Evolutionary conservation across 768 basidiomycete species (phyloP), one percentile per base, ranked within the genome.

Genomic region (Podaxis sp.): DNA sequence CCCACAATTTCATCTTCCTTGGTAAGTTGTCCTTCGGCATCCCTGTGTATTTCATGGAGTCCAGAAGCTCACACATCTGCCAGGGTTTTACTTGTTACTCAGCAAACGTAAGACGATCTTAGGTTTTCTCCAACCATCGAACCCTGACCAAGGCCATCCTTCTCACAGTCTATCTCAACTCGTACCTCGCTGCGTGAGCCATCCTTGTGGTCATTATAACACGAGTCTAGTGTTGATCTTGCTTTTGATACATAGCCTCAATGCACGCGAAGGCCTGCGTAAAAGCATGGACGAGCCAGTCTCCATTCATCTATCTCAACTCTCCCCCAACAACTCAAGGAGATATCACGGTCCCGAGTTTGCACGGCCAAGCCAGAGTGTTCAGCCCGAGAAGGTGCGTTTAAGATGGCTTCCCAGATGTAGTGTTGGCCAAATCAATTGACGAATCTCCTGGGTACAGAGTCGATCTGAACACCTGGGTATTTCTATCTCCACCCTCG

Each of bases 1-100:
- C 84, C 0, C 61, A 75, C 38, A 87, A 84, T 62, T 81, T 83
- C 67, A 74, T 86, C 59, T 85, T 83, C 73, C 67, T 85, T 28
- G 78, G 80, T 78, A 60, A 48, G 75, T 66, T n/a, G 8, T n/a
- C 33, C 2, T n/a, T 26, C 26, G 20, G 20, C 20, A n/a, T 13
- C 17, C 13, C 37, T 33, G n/a, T 60, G 20, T 44, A 2, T n/a
- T 6, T 0, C 1, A 20, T 22, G 20, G 6, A 11, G 28, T 8
- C 46, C 4, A 49, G 3, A 38, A 6, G 40, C 60, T 66, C 38
- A 60, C 40, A 49, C 20, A 37, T 55, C 20, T 7, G 28, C 5
- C 26, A 78, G 82, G 72, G 1, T 81, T 84, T 66, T 84, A 84
- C 65, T 76, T 86, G 37, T 73, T 80, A 17, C 71, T 85, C 37